Evolutionary conservation across 1,139 yeast species (phyloP).

Genomic region (Trichomonascaceae sp.): DNA sequence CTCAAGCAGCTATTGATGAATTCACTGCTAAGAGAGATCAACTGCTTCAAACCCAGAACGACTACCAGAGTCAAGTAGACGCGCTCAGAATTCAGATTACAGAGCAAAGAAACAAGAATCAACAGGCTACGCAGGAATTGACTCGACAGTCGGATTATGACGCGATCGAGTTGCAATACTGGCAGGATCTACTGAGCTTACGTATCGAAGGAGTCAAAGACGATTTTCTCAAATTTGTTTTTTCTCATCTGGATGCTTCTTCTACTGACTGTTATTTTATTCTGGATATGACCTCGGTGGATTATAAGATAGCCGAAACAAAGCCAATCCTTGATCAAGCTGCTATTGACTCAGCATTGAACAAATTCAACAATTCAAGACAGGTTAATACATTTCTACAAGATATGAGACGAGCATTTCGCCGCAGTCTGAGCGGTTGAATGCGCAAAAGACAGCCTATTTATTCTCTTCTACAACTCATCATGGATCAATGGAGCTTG

Average conservation of each 20-base stretch:
- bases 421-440: neutral
- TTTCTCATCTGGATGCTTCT: constrained; percentile 26
- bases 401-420: constrained; percentile 20
- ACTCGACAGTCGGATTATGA: constrained; percentile 19
- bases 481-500: constrained; percentile 9
- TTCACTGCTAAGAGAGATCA: constrained; percentile 2
- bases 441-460: neutral
- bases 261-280: constrained; percentile 24
- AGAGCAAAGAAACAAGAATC: constrained; percentile 14
- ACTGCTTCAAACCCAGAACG: neutral
- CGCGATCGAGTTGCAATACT: constrained; percentile 27
- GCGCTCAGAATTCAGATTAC: constrained; percentile 16
- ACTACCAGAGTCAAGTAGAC: constrained; percentile 13
- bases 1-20: constrained; percentile 13
- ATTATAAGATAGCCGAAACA: constrained; percentile 20
- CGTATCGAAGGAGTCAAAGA: constrained; percentile 27
- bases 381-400: constrained; percentile 22
- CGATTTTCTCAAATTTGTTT: constrained; percentile 26
- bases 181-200: constrained; percentile 30
- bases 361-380: constrained; percentile 19
- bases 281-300: constrained; percentile 25
- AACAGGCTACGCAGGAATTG: constrained; percentile 15
- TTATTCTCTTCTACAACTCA: constrained; percentile 5
- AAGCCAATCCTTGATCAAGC: constrained; percentile 10
- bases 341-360: constrained; percentile 13